Conservation (phyloP, 345 rosid genomes). For the Triadica sebifera region DNA sequence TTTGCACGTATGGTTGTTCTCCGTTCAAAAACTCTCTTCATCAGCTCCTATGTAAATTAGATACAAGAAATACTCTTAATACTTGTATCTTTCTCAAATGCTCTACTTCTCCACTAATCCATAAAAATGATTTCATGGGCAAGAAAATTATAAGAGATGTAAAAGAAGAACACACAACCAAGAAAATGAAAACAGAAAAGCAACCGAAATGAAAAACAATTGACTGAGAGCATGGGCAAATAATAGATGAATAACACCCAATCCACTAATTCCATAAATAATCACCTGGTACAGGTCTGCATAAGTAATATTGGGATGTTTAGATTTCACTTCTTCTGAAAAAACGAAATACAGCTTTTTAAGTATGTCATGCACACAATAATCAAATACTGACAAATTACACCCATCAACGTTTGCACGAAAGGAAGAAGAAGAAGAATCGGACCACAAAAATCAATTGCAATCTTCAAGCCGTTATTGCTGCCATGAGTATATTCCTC, state of each 20-base stretch:
- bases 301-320: slow-evolving; percentile 71
- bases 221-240: too few species aligned
- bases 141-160: neutral
- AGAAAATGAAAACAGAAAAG: neutral
- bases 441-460: slow-evolving; percentile 76
- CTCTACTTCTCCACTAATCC: neutral
- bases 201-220: neutral
- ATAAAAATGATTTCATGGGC: neutral
- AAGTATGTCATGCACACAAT: neutral
- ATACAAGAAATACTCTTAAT: neutral
- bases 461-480: slow-evolving; percentile 77
- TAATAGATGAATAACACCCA: neutral
- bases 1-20: too few species aligned
- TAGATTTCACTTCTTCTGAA: slow-evolving; percentile 78
- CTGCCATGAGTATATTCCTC: slow-evolving; percentile 74
- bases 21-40: neutral
- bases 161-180: neutral
- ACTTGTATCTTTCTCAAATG: neutral
- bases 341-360: neutral
- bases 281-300: slow-evolving; percentile 73
- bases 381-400: neutral
- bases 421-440: slow-evolving; percentile 3
- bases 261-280: neutral
- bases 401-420: too few species aligned
- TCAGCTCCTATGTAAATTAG: neutral